These are phyloP conservation scores for Chlorophyllum brunneum DNA, from an alignment of 768 basidiomycete genomes.

Conservation along the genomic window DNA sequence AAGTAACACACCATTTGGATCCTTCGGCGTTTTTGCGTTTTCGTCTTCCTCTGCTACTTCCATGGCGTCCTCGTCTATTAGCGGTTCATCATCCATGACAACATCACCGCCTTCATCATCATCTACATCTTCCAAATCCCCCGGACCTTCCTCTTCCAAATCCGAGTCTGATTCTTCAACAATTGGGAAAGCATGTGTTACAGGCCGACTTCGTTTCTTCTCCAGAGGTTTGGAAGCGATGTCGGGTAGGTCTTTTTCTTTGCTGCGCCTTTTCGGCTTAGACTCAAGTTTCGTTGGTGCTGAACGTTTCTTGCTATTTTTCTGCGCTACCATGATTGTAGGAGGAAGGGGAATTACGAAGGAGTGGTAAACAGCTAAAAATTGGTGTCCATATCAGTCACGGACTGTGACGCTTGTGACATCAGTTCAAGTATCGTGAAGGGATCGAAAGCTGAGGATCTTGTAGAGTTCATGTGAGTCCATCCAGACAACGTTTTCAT, in stretches of 20 bases:
- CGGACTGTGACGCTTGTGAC: not conserved
- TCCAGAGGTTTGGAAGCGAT: conserved; percentile 24
- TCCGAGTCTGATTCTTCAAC: conserved; percentile 33
- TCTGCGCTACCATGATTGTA: conserved; percentile 33
- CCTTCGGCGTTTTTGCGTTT: conserved; percentile 32
- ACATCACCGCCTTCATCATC: conserved; percentile 31
- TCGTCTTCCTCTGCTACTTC: conserved; percentile 28
- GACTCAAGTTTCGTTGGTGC: conserved; percentile 42
- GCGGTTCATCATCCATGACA: conserved; percentile 24
- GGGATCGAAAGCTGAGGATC: not conserved
- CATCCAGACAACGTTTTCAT: not conserved
- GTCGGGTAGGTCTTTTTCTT: conserved; percentile 28
- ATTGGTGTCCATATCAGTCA: conserved; percentile 11
- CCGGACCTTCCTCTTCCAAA: conserved; percentile 34
- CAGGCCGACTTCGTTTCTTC: conserved; percentile 59
- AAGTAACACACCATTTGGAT: conserved; percentile 51
- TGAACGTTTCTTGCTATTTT: conserved; percentile 46
- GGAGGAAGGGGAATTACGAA: not conserved
- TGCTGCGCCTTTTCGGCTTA: conserved; percentile 48
- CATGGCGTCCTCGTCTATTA: conserved; percentile 27
- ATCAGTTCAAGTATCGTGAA: not conserved
- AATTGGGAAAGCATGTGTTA: conserved; percentile 37
- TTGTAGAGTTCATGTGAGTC: conserved; percentile 9
- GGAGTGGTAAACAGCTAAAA: not conserved
- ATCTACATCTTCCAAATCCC: conserved; percentile 30